Evolutionary conservation across 208 protist species (phyloP).

Genomic region (Trypanosoma platydactyli): DNA sequence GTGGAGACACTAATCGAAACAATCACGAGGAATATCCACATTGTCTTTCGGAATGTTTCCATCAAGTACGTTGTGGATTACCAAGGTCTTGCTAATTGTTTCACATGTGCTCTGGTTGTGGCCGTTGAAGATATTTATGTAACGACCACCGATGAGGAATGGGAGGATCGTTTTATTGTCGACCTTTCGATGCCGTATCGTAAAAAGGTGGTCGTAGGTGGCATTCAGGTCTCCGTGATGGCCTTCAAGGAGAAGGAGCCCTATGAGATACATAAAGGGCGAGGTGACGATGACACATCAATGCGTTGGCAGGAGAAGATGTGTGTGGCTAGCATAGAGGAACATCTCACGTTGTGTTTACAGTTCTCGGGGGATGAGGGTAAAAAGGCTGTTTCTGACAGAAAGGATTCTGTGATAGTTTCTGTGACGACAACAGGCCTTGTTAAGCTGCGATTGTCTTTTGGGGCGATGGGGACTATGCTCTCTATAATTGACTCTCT

Average conservation of each 20-base stretch:
- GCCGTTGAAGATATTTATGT: conserved; percentile 45
- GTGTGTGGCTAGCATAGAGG: conserved; percentile 14
- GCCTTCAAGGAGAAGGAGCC: conserved; percentile 9
- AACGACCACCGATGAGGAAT: conserved; percentile 51
- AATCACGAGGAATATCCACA: conserved; percentile 46
- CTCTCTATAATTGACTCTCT: conserved; percentile 42
- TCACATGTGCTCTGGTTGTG: conserved; percentile 45
- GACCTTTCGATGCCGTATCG: conserved; percentile 35
- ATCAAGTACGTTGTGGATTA: conserved; percentile 73
- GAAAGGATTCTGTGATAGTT: neutral
- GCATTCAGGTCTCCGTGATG: conserved; percentile 25
- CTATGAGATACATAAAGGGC: neutral
- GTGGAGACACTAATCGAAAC: conserved; percentile 56
- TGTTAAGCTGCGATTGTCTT: conserved; percentile 41
- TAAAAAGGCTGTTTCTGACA: neutral
- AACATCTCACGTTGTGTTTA: conserved; percentile 10
- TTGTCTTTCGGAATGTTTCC: conserved; percentile 48
- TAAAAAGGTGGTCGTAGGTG: conserved; percentile 20
- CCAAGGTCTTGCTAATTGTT: conserved; percentile 48
- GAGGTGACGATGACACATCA: neutral
- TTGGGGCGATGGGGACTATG: conserved; percentile 52
- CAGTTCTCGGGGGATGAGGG: neutral
- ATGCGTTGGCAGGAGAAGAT: conserved; percentile 13
- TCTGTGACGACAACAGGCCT: conserved; percentile 1
- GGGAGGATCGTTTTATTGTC: conserved; percentile 43